Conservation (phyloP, 2,329 filamentous ascomycete genomes). For the Ophiostoma fasciatum region DNA sequence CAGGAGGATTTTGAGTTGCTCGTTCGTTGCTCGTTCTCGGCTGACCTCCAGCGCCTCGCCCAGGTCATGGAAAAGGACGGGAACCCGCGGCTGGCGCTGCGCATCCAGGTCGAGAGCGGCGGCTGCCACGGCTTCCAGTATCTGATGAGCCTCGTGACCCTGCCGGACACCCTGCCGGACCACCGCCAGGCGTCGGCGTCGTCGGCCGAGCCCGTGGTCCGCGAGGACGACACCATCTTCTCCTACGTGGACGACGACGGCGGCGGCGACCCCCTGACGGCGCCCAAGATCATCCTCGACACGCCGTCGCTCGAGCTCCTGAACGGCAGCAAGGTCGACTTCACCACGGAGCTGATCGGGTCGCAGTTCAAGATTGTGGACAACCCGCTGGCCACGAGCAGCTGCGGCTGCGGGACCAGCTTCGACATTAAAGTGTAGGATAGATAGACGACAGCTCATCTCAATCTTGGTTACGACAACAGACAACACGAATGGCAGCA, state of each 20-base stretch:
- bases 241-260: slow-evolving; percentile 46
- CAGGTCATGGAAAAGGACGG: slow-evolving; percentile 58
- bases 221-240: slow-evolving; percentile 81
- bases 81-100: slow-evolving; percentile 73
- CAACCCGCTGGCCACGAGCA: slow-evolving; percentile 82
- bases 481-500: no score
- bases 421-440: slow-evolving; percentile 74
- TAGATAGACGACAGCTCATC: no score
- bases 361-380: slow-evolving; percentile 91
- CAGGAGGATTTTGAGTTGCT: background rate
- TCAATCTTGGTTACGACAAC: no score
- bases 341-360: slow-evolving; percentile 82
- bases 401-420: slow-evolving; percentile 92
- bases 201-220: slow-evolving; percentile 19
- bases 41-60: slow-evolving; percentile 45
- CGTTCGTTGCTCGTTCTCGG: background rate
- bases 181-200: no score
- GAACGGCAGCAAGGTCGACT: slow-evolving; percentile 90
- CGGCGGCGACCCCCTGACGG: slow-evolving; percentile 20
- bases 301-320: slow-evolving; percentile 73
- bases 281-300: slow-evolving; percentile 78
- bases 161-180: slow-evolving; percentile 28
- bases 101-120: slow-evolving; percentile 81
- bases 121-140: slow-evolving; percentile 99
- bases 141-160: slow-evolving; percentile 68